Percentiles rank a stretch among this genome's conserved stretches.
These are phyloP conservation scores for Chrysochromulina parva DNA, from an alignment of 78 protist genomes.

Conservation along the genomic window DNA sequence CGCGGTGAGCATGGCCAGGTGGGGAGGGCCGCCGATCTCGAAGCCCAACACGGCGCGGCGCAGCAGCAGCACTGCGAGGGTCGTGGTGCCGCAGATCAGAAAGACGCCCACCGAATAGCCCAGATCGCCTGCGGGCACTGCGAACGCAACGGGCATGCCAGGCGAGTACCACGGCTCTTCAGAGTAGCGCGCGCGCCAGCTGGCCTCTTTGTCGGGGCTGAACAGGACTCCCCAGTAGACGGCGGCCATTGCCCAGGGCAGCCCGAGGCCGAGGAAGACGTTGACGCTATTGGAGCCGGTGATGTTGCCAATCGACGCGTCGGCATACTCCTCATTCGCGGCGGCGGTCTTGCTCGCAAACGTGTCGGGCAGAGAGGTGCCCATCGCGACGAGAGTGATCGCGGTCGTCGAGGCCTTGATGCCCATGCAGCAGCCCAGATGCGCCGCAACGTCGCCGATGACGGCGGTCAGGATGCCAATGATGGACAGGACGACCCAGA, in stretches of 20 bases:
- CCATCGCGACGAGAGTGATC: constrained; percentile 37
- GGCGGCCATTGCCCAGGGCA: constrained; percentile 41
- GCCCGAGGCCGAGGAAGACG: constrained; percentile 47
- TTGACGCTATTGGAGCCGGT: constrained; percentile 47
- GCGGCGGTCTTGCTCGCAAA: too few species aligned
- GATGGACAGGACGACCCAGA: neutral
- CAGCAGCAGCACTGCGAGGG: neutral
- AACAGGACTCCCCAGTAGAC: neutral
- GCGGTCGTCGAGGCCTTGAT: constrained; percentile 12
- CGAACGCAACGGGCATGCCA: neutral
- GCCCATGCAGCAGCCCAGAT: constrained; percentile 7
- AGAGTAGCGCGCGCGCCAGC: neutral
- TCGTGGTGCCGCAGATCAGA: neutral
- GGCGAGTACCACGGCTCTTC: neutral
- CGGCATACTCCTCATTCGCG: neutral
- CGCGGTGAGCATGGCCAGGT: too few species aligned
- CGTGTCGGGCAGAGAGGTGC: constrained; percentile 33
- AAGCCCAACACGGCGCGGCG: neutral
- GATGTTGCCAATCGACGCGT: constrained; percentile 46
- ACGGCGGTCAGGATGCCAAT: constrained; percentile 7
- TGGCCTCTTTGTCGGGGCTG: neutral
- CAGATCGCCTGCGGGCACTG: constrained; percentile 29
- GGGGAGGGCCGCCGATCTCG: neutral
- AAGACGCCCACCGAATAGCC: constrained; percentile 34
- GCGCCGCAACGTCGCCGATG: constrained; percentile 5